phyloP scores from a whole-genome alignment of 306 rosid genomes.

The Cicer pinnatifidum region DNA sequence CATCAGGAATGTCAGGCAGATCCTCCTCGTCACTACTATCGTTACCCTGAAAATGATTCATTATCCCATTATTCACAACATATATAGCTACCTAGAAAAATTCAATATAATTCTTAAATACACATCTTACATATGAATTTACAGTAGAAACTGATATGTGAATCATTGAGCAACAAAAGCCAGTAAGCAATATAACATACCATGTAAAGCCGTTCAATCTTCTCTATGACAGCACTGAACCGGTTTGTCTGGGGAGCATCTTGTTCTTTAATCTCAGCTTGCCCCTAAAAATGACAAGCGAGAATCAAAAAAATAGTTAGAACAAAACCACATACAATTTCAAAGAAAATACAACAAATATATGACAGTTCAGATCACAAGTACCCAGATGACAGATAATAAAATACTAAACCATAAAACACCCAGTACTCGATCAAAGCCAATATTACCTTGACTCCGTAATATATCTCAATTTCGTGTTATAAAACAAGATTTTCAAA shows the following conservation, averaged over 20 bases:
- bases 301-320: conserved; percentile 28
- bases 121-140: conserved; percentile 36
- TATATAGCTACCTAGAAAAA: conserved; percentile 9
- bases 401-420: conserved; percentile 4
- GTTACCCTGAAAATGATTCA: conserved; percentile 71
- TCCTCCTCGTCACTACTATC: conserved; percentile 96
- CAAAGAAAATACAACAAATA: background rate
- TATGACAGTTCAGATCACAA: conserved; percentile 9
- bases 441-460: conserved; percentile 3
- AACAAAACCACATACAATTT: conserved; percentile 30
- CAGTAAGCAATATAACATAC: conserved; percentile 46
- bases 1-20: conserved; percentile 74
- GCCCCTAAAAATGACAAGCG: conserved; percentile 58
- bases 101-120: conserved; percentile 25
- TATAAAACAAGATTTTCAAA: background rate
- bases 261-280: conserved; percentile 62
- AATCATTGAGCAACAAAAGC: conserved; percentile 10
- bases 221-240: conserved; percentile 96
- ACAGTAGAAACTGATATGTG: conserved; percentile 23
- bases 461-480: conserved; percentile 41
- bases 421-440: background rate
- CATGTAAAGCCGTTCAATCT: conserved; percentile 95
- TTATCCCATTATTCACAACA: conserved; percentile 37
- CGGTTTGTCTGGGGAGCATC: conserved; percentile 81
- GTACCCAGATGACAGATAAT: conserved; percentile 19